Evolutionary conservation across 148 eudicot genomes (phyloP).

Genomic region (Fagopyrum esculentum): DNA sequence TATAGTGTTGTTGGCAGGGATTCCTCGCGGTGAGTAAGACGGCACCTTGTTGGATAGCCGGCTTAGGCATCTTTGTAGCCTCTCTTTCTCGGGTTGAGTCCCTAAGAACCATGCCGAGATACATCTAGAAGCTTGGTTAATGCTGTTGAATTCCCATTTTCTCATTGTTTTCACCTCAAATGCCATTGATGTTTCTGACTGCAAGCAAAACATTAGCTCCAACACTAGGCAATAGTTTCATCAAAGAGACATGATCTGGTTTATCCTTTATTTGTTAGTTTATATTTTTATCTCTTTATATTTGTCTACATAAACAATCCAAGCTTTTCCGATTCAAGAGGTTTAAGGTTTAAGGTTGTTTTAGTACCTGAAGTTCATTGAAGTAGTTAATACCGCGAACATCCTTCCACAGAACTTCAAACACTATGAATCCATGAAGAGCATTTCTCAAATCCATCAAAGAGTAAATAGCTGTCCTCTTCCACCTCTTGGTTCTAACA

Average conservation of each 20-base stretch:
- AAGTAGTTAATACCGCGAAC: slow-evolving; percentile 88
- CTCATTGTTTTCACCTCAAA: slow-evolving; percentile 75
- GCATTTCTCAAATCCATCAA: slow-evolving; percentile 51
- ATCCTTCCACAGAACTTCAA: slow-evolving; percentile 78
- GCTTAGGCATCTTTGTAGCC: slow-evolving; percentile 32
- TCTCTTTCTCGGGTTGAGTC: slow-evolving; percentile 36
- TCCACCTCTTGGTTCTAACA: slow-evolving; percentile 5
- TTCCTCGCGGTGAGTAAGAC: slow-evolving; percentile 4
- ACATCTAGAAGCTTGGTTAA: slow-evolving; percentile 57
- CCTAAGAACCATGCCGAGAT: slow-evolving; percentile 81
- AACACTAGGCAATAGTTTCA: neutral
- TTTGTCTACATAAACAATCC: no score
- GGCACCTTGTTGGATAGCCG: neutral
- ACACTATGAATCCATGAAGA: slow-evolving; percentile 84
- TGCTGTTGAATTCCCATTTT: slow-evolving; percentile 93
- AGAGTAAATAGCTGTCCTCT: slow-evolving; percentile 7
- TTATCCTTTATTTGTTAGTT: no score
- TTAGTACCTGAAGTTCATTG: slow-evolving; percentile 84
- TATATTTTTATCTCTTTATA: no score
- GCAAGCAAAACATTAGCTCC: slow-evolving; percentile 14
- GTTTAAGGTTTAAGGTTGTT: neutral
- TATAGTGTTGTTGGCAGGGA: neutral
- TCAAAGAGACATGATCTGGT: neutral
- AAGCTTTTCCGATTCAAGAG: no score
- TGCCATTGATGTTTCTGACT: slow-evolving; percentile 88